phyloP scores from a whole-genome alignment of 805 yeast genomes.

The Sugiyamaella smithiae region DNA sequence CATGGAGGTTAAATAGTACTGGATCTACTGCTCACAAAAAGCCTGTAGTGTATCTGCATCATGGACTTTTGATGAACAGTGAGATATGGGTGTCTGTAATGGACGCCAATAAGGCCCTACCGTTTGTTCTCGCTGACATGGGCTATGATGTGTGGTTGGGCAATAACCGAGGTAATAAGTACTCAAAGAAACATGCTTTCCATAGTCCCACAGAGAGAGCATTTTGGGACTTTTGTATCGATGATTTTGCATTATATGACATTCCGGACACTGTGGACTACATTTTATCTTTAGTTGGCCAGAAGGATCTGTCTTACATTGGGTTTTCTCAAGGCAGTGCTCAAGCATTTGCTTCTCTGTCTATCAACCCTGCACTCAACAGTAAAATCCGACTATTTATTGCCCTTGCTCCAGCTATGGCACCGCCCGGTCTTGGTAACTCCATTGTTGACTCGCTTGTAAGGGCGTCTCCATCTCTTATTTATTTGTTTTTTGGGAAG shows the following conservation, averaged over 20 bases:
- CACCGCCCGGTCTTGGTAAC: slow-evolving; percentile 81
- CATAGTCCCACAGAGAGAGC: slow-evolving; percentile 42
- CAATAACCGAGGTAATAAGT: slow-evolving; percentile 89
- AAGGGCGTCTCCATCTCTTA: slow-evolving; percentile 69
- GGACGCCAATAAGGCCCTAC: slow-evolving; percentile 54
- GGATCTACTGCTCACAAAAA: background rate
- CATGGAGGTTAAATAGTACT: slow-evolving; percentile 12
- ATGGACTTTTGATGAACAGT: slow-evolving; percentile 85
- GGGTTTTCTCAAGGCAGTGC: slow-evolving; percentile 96
- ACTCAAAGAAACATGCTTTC: slow-evolving; percentile 72
- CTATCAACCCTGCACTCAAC: slow-evolving; percentile 62
- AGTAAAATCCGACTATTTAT: slow-evolving; percentile 53
- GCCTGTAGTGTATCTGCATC: slow-evolving; percentile 77
- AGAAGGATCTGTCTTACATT: slow-evolving; percentile 55
- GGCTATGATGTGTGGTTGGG: slow-evolving; percentile 97
- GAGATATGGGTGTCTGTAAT: slow-evolving; percentile 70
- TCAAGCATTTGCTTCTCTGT: slow-evolving; percentile 81
- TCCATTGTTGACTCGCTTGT: slow-evolving; percentile 71
- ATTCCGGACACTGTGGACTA: slow-evolving; percentile 82
- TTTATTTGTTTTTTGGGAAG: slow-evolving; percentile 70
- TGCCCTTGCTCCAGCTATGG: slow-evolving; percentile 92
- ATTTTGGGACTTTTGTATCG: slow-evolving; percentile 90
- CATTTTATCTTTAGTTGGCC: slow-evolving; percentile 53
- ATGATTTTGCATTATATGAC: slow-evolving; percentile 88
- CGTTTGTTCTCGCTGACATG: slow-evolving; percentile 68